Evolutionary conservation across 164 flowering plant species (phyloP), one percentile per base, ranked within the genome.

Genomic region (Saururus chinensis): DNA sequence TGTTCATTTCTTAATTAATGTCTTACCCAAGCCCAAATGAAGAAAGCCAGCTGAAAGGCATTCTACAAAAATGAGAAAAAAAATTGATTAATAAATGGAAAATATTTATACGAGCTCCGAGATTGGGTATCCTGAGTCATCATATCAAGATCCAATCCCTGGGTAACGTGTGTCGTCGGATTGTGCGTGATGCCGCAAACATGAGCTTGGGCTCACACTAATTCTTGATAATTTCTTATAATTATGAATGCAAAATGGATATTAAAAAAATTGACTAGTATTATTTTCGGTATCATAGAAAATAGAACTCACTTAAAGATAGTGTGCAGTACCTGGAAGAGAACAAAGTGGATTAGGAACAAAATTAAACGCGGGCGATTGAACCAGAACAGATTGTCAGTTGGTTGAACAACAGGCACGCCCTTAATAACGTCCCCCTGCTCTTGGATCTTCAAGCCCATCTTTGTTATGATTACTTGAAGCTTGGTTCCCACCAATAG

Each of bases 21-120:
- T 56, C 83, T 74, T 81, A 90, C 97, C 92, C 81, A 78, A 56
- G 80, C 64, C 92, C 91, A 90, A 1, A 69, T 75, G 55, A 87
- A 80, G 83, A 87, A 88, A 48, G 97, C 97, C 9, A 90, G 76
- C 64, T 88, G 97, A 66, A 90, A 90, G 1, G 97, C 92, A 68
- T 90, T 90, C 91, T 89, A 74, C 63, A 61, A 35, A 19, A 1
- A 23, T 23, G 26, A 40, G 22, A 49, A 16, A 26, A 37, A 35
- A 63, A 30, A 21, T 35, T 26, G 9, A 4, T 6, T 56, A 21
- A 56, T 23, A n/a, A n/a, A n/a, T n/a, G n/a, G n/a, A n/a, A n/a
- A n/a, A n/a, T n/a, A n/a, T n/a, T n/a, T n/a, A n/a, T n/a, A n/a
- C n/a, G n/a, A n/a, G n/a, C n/a, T n/a, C n/a, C n/a, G n/a, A n/a